Percentiles rank a stretch among this genome's conserved stretches.
Conservation (phyloP, 2,329 filamentous ascomycete genomes). For the Nemania bipapillata region DNA sequence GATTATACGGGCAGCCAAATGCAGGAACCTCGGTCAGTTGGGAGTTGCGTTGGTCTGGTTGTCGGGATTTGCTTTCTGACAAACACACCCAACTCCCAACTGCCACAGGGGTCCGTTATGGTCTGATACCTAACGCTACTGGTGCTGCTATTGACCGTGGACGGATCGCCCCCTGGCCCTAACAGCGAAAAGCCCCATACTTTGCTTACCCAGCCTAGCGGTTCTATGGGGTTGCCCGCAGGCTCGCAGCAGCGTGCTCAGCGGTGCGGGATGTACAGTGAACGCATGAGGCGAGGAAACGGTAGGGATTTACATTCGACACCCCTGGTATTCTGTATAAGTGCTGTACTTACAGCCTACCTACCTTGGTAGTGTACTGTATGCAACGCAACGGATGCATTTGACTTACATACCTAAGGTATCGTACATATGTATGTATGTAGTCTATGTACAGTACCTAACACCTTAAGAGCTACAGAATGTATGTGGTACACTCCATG, state of each 20-base stretch:
- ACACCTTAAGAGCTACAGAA: no score
- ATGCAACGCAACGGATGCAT: no score
- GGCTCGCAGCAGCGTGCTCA: not conserved
- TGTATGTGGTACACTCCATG: no score
- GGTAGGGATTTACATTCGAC: not conserved
- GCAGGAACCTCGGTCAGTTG: constrained; percentile 12
- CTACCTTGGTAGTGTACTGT: no score
- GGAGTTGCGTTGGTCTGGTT: not conserved
- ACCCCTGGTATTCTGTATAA: not conserved
- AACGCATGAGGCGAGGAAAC: constrained; percentile 3
- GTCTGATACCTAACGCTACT: not conserved
- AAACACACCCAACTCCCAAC: not conserved
- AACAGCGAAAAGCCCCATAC: not conserved
- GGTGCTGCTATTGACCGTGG: not conserved
- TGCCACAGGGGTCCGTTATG: not conserved
- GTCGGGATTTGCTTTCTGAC: not conserved
- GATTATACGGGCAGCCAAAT: constrained; percentile 5
- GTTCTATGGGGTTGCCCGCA: not conserved
- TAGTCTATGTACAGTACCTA: not conserved
- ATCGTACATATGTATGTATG: not conserved
- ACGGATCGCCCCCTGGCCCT: not conserved
- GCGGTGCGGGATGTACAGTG: constrained; percentile 5
- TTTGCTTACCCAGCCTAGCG: constrained; percentile 1
- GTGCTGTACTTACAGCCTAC: no score
- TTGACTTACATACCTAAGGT: no score